Evolutionary conservation across 2,329 filamentous ascomycete species (phyloP), one percentile per base, ranked within the genome.

Genomic region (Aureobasidium sp.): DNA sequence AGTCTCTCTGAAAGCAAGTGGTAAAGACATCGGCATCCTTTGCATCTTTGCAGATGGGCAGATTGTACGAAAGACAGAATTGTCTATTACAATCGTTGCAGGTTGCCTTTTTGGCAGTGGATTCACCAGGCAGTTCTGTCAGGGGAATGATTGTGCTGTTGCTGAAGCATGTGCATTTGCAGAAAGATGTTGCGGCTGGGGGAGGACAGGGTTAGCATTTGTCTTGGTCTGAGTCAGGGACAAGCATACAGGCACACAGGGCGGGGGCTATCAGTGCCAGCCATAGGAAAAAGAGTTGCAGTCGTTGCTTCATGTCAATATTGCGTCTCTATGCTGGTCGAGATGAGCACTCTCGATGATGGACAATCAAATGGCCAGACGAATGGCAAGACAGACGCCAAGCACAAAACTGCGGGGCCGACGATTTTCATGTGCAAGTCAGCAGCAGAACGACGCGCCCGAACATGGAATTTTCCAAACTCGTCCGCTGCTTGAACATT

Each of bases 91-190:
- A 88, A 69, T 87, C 84, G 60, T 79, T 83, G 70, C 85, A 88
- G 25, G 78, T 84, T 54, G 69, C 65, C 3, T 80, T 69, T 10
- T 74, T 70, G 35, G 46, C 40, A n/a, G 33, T 40, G 4, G 38
- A 35, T 35, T 50, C 43, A 27, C 59, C 46, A 27, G 27, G 64
- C 55, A 68, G 54, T 74, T 74, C 9, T 78, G 63, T 84, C 79
- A 61, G 87, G 80, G 84, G 81, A 65, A 88, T 86, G 55, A 88
- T 86, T 59, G 84, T 86, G 73, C 80, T 84, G 69, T 87, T 87
- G 54, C 79, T 78, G 73, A 83, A 84, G 72, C 85, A 87, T 60
- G 83, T 86, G 71, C 85, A 88, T 81, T 87, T 88, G 80, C 85
- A 88, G 73, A 87, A 88, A 61, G 84, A 85, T 17, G 83, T 82